Evolutionary conservation across 129 eudicot species (phyloP).

Genomic region (Artemisia argyi): DNA sequence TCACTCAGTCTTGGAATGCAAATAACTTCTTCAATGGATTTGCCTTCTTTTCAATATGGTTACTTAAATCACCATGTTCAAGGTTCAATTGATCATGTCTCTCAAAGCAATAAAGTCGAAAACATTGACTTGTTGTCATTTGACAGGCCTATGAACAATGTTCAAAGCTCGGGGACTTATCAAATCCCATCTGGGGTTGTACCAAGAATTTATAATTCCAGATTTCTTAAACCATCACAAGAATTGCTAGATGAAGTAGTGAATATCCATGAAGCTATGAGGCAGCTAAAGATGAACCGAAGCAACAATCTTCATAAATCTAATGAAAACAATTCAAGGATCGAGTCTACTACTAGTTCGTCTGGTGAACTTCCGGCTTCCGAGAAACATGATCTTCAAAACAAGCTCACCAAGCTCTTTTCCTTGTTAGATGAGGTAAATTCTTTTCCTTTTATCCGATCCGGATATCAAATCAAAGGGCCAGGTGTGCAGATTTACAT

Average conservation of each 20-base stretch:
- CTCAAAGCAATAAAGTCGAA: conserved; percentile 40
- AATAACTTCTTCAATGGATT: conserved; percentile 44
- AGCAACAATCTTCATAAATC: conserved; percentile 31
- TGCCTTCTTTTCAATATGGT: conserved; percentile 53
- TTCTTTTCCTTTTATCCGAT: neutral
- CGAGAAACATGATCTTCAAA: conserved; percentile 70
- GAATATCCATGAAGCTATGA: conserved; percentile 63
- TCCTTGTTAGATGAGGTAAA: conserved; percentile 83
- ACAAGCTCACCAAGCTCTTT: conserved; percentile 63
- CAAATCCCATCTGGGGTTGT: conserved; percentile 48
- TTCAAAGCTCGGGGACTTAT: conserved; percentile 35
- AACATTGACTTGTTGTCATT: conserved; percentile 49
- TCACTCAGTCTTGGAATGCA: conserved; percentile 82
- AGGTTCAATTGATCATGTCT: conserved; percentile 43
- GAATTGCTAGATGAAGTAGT: conserved; percentile 79
- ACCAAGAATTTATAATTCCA: conserved; percentile 54
- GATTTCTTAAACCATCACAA: conserved; percentile 72
- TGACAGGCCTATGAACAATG: conserved; percentile 41
- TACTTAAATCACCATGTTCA: conserved; percentile 46
- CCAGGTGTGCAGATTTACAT: too few species aligned
- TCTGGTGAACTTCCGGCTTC: conserved; percentile 57
- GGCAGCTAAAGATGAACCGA: conserved; percentile 45
- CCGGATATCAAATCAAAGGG: too few species aligned
- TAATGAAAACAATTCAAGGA: conserved; percentile 36
- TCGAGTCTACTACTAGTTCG: conserved; percentile 35